A percentile compares a stretch with the other conserved stretches of the same genome.
phyloP scores from a whole-genome alignment of 2,329 filamentous ascomycete genomes.

The Neonectria ditissima region DNA sequence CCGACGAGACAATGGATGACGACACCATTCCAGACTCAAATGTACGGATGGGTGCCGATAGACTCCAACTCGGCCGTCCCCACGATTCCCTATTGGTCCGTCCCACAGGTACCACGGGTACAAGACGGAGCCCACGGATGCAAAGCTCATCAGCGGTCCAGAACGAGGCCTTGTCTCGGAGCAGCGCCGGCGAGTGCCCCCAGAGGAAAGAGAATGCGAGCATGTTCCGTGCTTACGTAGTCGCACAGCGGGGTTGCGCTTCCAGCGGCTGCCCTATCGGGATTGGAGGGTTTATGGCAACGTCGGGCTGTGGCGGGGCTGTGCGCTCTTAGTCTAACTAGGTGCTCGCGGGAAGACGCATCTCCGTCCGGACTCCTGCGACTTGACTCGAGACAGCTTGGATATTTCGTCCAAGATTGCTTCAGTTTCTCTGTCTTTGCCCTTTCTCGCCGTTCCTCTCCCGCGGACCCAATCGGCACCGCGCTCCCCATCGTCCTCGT shows the following conservation, averaged over 20 bases:
- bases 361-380: conserved; percentile 8
- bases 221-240: not conserved
- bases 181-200: not conserved
- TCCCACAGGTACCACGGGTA: not conserved
- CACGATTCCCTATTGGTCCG: not conserved
- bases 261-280: not conserved
- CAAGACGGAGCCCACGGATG: not conserved
- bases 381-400: conserved; percentile 5
- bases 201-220: not conserved
- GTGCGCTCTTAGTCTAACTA: conserved; percentile 9
- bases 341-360: conserved; percentile 11
- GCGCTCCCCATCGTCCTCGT: not conserved
- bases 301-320: conserved; percentile 12
- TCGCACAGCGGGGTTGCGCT: not conserved
- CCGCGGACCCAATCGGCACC: not conserved
- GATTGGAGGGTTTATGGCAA: conserved; percentile 9
- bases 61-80: not conserved
- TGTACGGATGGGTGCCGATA: not conserved
- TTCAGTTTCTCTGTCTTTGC: not conserved
- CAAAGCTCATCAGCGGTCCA: not conserved
- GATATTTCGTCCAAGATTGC: not conserved
- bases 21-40: conserved; percentile 27
- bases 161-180: not conserved
- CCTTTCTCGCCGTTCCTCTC: not conserved
- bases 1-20: conserved; percentile 22